Percentiles rank a stretch among this genome's conserved stretches.
phyloP scores from a whole-genome alignment of 1,284 basidiomycete genomes.

The Cutaneotrichosporon spelunceum region DNA sequence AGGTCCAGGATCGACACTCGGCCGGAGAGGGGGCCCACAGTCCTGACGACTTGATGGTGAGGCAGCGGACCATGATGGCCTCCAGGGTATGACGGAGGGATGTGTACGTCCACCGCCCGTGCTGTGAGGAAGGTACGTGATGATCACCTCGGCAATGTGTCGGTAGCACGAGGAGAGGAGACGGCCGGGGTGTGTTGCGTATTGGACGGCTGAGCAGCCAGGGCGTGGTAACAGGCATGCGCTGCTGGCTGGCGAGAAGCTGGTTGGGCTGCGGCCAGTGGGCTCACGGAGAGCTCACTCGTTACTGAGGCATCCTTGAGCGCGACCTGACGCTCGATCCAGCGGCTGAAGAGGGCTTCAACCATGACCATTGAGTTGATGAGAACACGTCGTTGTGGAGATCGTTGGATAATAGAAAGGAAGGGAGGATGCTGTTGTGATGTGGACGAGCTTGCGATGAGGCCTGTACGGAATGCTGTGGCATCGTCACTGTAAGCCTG shows the following conservation, averaged over 20 bases:
- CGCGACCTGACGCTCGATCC: background rate
- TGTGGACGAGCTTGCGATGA: background rate
- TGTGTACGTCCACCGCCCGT: background rate
- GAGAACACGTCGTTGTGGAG: too few relatives aligned
- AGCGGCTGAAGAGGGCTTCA: background rate
- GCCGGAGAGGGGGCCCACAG: background rate
- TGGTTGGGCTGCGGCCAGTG: background rate
- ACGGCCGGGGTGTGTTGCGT: background rate
- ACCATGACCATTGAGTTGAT: too few relatives aligned
- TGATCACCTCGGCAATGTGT: background rate
- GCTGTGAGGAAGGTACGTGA: background rate
- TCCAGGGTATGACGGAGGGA: background rate
- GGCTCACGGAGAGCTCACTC: background rate
- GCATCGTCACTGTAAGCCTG: background rate
- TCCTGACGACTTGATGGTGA: background rate
- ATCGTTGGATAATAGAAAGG: background rate
- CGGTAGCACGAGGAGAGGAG: background rate
- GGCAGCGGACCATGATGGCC: background rate
- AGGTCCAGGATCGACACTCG: background rate
- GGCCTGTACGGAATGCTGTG: background rate
- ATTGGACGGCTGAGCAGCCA: background rate
- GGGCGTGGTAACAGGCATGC: background rate
- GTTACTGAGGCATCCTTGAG: background rate
- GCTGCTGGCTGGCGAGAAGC: background rate
- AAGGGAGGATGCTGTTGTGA: background rate